Percentiles rank a stretch among this genome's conserved stretches.
These are phyloP conservation scores for Cladosporium sphaerospermum DNA, from an alignment of 2,329 filamentous ascomycete species.

Conservation along the genomic window DNA sequence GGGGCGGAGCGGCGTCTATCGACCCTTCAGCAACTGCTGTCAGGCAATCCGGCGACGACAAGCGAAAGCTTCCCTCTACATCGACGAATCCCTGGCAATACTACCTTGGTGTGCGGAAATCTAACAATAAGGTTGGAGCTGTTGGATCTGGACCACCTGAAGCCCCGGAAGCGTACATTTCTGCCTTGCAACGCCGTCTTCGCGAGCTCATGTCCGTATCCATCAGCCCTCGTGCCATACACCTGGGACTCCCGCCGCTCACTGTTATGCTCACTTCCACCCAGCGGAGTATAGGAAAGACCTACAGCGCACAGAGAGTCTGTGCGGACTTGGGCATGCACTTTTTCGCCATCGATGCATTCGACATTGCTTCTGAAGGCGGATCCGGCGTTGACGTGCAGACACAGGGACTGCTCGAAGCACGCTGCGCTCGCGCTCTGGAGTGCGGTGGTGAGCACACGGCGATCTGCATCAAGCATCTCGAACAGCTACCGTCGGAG, in stretches of 20 bases:
- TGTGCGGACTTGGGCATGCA: conserved; percentile 88
- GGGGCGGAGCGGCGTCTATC: conserved; percentile 81
- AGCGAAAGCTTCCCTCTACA: conserved; percentile 70
- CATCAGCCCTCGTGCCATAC: conserved; percentile 79
- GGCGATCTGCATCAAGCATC: conserved; percentile 76
- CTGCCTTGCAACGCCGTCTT: conserved; percentile 54
- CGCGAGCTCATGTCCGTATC: conserved; percentile 82
- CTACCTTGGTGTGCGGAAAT: conserved; percentile 71
- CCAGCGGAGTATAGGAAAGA: conserved; percentile 88
- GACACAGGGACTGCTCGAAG: conserved; percentile 83
- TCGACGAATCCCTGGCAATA: conserved; percentile 79
- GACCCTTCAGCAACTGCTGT: conserved; percentile 83
- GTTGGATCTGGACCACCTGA: conserved; percentile 24
- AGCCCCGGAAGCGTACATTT: conserved; percentile 38
- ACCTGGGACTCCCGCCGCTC: conserved; percentile 79
- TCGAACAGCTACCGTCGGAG: conserved; percentile 86
- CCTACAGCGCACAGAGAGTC: conserved; percentile 67
- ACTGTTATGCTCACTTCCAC: conserved; percentile 85
- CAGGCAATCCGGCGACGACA: conserved; percentile 83
- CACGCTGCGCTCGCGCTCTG: conserved; percentile 79
- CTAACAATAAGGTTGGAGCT: conserved; percentile 47
- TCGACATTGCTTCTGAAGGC: conserved; percentile 90
- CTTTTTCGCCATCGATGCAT: conserved; percentile 80
- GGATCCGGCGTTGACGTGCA: conserved; percentile 86
- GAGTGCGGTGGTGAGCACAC: conserved; percentile 81